A percentile compares a stretch with the other conserved stretches of the same genome.
These are phyloP conservation scores for Albugo candida DNA, from an alignment of 352 stramenopile genomes.

Conservation along the genomic window DNA sequence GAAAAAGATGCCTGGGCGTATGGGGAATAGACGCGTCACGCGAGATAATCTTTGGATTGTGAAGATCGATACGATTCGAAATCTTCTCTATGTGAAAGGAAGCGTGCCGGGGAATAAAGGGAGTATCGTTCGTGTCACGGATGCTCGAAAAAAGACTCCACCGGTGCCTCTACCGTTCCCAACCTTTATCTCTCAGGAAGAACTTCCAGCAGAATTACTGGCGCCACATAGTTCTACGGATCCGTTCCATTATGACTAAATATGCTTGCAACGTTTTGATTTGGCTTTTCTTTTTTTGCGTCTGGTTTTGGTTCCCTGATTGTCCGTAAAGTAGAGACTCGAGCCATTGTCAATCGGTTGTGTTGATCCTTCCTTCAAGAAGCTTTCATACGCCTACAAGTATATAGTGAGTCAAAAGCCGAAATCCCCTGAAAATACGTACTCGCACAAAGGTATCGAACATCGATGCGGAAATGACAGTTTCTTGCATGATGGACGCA, in stretches of 20 bases:
- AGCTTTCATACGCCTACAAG: too few relatives aligned
- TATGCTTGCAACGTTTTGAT: neutral
- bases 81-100: slow-evolving; percentile 89
- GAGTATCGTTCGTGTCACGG: slow-evolving; percentile 66
- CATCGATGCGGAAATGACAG: too few relatives aligned
- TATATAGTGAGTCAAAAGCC: too few relatives aligned
- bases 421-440: too few relatives aligned
- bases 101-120: slow-evolving; percentile 82
- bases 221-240: slow-evolving; percentile 56
- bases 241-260: slow-evolving; percentile 74
- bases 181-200: slow-evolving; percentile 46
- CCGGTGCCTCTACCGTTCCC: slow-evolving; percentile 48
- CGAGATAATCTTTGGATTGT: slow-evolving; percentile 91
- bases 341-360: too few relatives aligned
- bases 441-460: too few relatives aligned
- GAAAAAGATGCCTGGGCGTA: slow-evolving; percentile 99
- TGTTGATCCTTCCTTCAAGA: too few relatives aligned
- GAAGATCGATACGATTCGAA: slow-evolving; percentile 83
- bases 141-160: slow-evolving; percentile 72
- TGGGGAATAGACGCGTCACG: slow-evolving; percentile 88
- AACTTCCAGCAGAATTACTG: slow-evolving; percentile 43
- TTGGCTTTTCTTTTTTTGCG: too few relatives aligned
- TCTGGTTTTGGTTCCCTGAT: too few relatives aligned
- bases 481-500: too few relatives aligned
- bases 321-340: too few relatives aligned